Conservation (phyloP, 768 basidiomycete species). For the Mycena galopus region DNA sequence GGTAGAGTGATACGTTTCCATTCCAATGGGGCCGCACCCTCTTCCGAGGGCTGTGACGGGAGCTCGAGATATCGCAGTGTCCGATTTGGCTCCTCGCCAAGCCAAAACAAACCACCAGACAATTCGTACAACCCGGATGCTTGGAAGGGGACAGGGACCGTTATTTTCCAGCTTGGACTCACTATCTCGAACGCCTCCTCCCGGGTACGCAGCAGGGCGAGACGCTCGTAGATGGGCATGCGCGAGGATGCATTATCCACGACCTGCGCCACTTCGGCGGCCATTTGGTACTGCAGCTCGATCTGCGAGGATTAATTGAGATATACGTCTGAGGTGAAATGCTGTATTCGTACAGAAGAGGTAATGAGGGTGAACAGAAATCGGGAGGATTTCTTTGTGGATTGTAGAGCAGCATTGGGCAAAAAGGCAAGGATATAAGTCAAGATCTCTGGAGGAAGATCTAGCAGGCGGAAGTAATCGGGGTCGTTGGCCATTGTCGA, state of each 20-base stretch:
- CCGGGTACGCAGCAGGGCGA: conserved; percentile 10
- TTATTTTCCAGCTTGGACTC: conserved; percentile 16
- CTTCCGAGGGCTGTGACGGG: not conserved
- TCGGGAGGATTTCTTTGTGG: not conserved
- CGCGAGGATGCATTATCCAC: conserved; percentile 16
- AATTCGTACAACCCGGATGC: conserved; percentile 32
- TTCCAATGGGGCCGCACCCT: not conserved
- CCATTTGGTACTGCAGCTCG: conserved; percentile 27
- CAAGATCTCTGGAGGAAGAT: conserved; percentile 21
- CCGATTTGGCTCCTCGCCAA: conserved; percentile 14
- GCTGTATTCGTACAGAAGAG: not conserved
- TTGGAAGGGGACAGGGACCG: conserved; percentile 9
- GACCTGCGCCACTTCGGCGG: not conserved
- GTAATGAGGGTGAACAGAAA: not conserved
- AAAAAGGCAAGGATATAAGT: conserved; percentile 19
- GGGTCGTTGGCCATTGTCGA: too few relatives aligned
- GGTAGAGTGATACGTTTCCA: conserved; percentile 21
- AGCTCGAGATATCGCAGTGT: conserved; percentile 29
- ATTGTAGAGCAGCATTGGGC: not conserved
- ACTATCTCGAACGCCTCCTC: conserved; percentile 7
- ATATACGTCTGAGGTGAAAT: not conserved
- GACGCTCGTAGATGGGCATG: conserved; percentile 20
- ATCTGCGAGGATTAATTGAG: not conserved
- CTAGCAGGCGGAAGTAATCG: conserved; percentile 4
- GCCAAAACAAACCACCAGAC: conserved; percentile 27